A percentile compares a stretch with the other conserved stretches of the same genome.
Evolutionary conservation across 78 protist species (phyloP).

Genomic region (Speleostelium caveatum): DNA sequence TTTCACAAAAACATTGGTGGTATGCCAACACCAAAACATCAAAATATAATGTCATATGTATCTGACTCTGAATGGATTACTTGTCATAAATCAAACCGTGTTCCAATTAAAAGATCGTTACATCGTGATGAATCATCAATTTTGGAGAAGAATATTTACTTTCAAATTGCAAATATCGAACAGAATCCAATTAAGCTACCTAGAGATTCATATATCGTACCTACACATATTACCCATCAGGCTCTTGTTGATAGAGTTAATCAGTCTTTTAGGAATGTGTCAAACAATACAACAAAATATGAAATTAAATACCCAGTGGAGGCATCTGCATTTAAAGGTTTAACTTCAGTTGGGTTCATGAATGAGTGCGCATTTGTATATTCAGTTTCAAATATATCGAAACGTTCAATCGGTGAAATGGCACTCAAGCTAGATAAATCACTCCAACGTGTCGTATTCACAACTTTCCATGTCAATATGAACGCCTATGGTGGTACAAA

Average conservation of each 20-base stretch:
- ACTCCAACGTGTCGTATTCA: conserved; percentile 53
- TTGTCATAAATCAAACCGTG: conserved; percentile 20
- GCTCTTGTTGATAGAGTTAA: conserved; percentile 56
- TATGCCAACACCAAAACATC: conserved; percentile 77
- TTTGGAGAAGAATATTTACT: conserved; percentile 19
- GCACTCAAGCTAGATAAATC: not conserved
- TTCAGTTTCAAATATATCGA: conserved; percentile 52
- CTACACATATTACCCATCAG: conserved; percentile 31
- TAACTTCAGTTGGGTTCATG: conserved; percentile 13
- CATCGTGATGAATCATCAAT: not conserved
- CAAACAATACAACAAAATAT: conserved; percentile 4
- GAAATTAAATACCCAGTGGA: conserved; percentile 63
- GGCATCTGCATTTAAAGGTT: conserved; percentile 51
- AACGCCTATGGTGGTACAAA: conserved; percentile 58
- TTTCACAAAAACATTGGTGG: conserved; percentile 62
- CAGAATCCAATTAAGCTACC: conserved; percentile 18
- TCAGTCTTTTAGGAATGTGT: conserved; percentile 49
- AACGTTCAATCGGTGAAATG: conserved; percentile 3
- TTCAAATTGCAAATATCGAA: conserved; percentile 15
- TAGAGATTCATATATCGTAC: conserved; percentile 22
- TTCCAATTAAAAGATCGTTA: conserved; percentile 33
- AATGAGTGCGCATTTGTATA: conserved; percentile 62
- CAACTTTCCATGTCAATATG: conserved; percentile 2
- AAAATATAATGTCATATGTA: conserved; percentile 31
- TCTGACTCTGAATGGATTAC: conserved; percentile 43